A percentile compares a stretch with the other conserved stretches of the same genome.
Conservation (phyloP, 139 green algal species). For the Volvox reticuliferus region DNA sequence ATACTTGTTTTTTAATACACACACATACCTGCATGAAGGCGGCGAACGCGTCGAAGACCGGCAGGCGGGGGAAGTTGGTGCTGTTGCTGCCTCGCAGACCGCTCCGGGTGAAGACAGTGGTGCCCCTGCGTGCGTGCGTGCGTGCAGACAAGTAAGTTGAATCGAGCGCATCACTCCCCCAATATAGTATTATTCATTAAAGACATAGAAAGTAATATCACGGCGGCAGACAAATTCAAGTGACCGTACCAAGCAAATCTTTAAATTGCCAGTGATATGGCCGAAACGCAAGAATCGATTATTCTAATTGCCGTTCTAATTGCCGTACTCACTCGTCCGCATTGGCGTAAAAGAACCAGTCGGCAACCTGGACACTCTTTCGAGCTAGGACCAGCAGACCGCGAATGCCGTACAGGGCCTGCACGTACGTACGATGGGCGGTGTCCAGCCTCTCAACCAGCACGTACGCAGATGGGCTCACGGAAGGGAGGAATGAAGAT, state of each 20-base stretch:
- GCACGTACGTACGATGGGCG: background rate
- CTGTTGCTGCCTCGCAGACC: conserved; percentile 33
- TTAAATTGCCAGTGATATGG: too few relatives aligned
- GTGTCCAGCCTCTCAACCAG: too few relatives aligned
- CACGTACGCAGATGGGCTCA: too few relatives aligned
- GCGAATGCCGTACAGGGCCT: conserved; percentile 48
- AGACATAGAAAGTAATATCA: background rate
- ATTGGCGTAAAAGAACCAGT: conserved; percentile 59
- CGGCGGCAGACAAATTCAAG: background rate
- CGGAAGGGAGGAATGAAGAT: too few relatives aligned
- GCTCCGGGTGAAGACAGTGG: conserved; percentile 1
- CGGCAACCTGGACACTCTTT: conserved; percentile 31
- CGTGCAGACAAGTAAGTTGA: too few relatives aligned
- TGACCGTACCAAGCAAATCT: too few relatives aligned
- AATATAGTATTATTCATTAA: too few relatives aligned
- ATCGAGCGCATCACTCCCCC: too few relatives aligned
- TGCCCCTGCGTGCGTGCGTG: background rate
- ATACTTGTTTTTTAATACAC: background rate
- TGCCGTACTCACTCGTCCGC: background rate
- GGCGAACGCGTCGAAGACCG: background rate
- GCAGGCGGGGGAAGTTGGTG: conserved; percentile 9
- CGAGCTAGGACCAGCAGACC: conserved; percentile 46
- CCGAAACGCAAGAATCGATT: too few relatives aligned
- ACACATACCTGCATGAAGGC: conserved; percentile 24
- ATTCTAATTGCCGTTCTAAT: too few relatives aligned